Evolutionary conservation across 2,329 filamentous ascomycete species (phyloP), one percentile per base, ranked within the genome.

Genomic region (Pseudogymnoascus sp.): DNA sequence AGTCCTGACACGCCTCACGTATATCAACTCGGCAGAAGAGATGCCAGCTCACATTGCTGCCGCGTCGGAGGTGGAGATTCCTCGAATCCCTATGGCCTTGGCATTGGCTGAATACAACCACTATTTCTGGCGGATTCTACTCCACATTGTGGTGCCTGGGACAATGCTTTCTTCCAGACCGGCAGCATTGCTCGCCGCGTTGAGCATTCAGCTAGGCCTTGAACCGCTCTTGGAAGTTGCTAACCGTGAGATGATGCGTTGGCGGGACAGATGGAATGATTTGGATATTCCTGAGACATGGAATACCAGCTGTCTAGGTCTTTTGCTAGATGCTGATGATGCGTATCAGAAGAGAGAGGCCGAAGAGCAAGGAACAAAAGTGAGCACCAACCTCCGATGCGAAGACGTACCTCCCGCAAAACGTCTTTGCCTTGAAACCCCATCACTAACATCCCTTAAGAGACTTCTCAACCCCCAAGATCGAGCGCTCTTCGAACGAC

Each of bases 1-100:
- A 31, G 75, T 81, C 4, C 71, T 83, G 10, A 80, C 79, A 0
- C 75, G 74, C 4, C 67, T 82, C 4, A 78, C 50, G 4, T 56
- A 56, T 33, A 56, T 56, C n/a, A 56, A 33, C 8, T 53, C 47
- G 10, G 28, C 10, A 4, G 50, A 56, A 1, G 50, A 56, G 4
- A 33, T 56, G 50, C 50, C 50, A 7, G 25, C 50, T 7, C 50
- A 56, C 50, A 56, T 56, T 33, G 50, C 50, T 12, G 28, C 25
- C 10, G 5, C 50, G 10, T 5, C 50, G 5, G 50, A 56, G 28
- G 18, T 12, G 11, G n/a, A 56, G 18, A 56, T 56, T 7, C 50
- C 50, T 12, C 33, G 25, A 14, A 56, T 56, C 10, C 50, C 50
- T 12, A 33, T 56, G 50, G 50, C 50, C 0, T 18, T 56, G 25